Evolutionary conservation across 2,329 filamentous ascomycete genomes (phyloP), one percentile per base, ranked within the genome.

Genomic region (Neopestalotiopsis sp.): DNA sequence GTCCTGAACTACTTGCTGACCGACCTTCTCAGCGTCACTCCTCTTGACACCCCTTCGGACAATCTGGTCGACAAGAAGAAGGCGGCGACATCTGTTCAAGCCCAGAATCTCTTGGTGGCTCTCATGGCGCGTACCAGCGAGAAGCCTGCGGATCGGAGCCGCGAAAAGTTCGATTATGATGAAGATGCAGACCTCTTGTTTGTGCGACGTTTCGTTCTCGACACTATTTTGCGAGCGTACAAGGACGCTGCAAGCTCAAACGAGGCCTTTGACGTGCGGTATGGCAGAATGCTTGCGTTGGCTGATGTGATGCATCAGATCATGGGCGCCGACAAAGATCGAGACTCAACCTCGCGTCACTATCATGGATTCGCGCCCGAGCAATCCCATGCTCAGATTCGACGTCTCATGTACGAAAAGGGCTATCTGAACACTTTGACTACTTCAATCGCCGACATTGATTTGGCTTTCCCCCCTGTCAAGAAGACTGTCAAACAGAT

Each of bases 401-500:
- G 94, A 42, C 94, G 94, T 73, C 90, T 98, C 70, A 99, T 99
- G 96, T 98, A 97, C 75, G 96, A 99, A 82, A 99, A 98, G 83
- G 94, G 97, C 68, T 97, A 96, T 78, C 91, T 98, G 70, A 89
- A 93, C 30, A 92, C 95, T 62, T 83, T 99, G 69, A 98, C 96
- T 1, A 89, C 91, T 13, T 97, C 97, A 1, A 95, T 99, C 74
- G 94, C 96, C 20, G 97, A 99, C 75, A 92, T 99, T 70, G 96
- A 98, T 78, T 88, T 99, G 70, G 97, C 97, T 74, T 98, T 97
- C 80, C 95, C 95, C 0, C 92, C 93, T 32, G 93, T 97, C 17
- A 97, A 97, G 83, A 90, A 95, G 61, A 95, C 95, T 14, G 94
- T 99, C 76, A 99, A 98, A 82, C 97, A 97, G 79, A 97, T 99